phyloP scores from a whole-genome alignment of 2,329 filamentous ascomycete genomes.

The Colletotrichum liaoningense region DNA sequence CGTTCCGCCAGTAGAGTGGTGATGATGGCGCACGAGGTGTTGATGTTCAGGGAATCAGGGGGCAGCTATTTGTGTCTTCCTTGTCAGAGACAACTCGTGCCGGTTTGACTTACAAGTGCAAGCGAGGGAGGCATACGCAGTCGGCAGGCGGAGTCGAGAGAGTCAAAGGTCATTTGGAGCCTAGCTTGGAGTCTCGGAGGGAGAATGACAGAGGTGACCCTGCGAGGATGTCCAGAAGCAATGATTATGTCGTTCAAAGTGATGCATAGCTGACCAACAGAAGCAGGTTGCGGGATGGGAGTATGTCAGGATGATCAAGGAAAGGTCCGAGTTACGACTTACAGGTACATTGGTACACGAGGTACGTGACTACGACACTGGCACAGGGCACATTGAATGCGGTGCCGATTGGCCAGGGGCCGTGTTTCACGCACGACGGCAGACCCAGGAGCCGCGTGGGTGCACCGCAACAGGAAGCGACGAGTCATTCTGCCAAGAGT shows the following conservation, averaged over 20 bases:
- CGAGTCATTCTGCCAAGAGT: slow-evolving; percentile 26
- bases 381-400: neutral
- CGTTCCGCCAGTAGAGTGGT: slow-evolving; percentile 17
- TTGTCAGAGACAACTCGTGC: slow-evolving; percentile 11
- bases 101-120: slow-evolving; percentile 25
- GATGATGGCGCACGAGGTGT: slow-evolving; percentile 24
- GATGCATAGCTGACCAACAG: slow-evolving; percentile 16
- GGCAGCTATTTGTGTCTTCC: slow-evolving; percentile 25
- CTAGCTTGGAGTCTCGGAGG: neutral
- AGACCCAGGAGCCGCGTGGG: slow-evolving; percentile 21
- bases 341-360: too few relatives aligned
- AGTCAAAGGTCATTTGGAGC: slow-evolving; percentile 1
- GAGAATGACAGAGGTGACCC: slow-evolving; percentile 8
- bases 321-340: slow-evolving; percentile 6
- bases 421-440: slow-evolving; percentile 26
- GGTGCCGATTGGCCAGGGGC: slow-evolving; percentile 12
- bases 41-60: slow-evolving; percentile 26
- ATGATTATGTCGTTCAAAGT: neutral
- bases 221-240: neutral
- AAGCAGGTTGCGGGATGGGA: neutral
- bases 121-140: slow-evolving; percentile 19
- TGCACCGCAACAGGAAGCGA: slow-evolving; percentile 19
- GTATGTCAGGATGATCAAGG: slow-evolving; percentile 17
- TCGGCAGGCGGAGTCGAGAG: slow-evolving; percentile 31
- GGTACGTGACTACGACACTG: too few relatives aligned